Conservation (phyloP, 805 yeast genomes). For the Cyberlindnera meyerae region DNA sequence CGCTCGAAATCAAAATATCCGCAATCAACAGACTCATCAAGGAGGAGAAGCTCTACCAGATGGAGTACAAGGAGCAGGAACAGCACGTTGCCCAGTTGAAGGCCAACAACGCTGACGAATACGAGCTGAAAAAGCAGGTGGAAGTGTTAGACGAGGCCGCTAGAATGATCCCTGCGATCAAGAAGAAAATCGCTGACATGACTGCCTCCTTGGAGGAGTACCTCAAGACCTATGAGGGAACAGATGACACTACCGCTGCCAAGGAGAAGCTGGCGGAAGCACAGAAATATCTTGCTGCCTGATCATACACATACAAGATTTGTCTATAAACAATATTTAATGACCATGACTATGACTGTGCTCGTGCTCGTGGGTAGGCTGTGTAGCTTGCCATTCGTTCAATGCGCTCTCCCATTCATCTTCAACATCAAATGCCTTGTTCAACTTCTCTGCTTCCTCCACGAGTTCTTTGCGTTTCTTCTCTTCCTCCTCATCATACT, state of each 20-base stretch:
- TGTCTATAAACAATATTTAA: no score
- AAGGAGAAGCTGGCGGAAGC: conserved; percentile 25
- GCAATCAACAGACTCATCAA: conserved; percentile 66
- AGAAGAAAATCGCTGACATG: conserved; percentile 37
- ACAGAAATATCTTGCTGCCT: conserved; percentile 18
- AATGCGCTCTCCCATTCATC: conserved; percentile 69
- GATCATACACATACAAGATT: background rate
- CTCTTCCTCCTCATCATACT: conserved; percentile 62
- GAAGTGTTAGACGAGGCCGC: conserved; percentile 53
- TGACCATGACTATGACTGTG: background rate
- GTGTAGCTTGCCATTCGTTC: conserved; percentile 50
- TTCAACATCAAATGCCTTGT: conserved; percentile 48
- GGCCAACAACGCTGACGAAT: conserved; percentile 48
- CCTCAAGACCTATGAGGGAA: conserved; percentile 33
- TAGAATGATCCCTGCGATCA: conserved; percentile 45
- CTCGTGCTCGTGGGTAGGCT: conserved; percentile 16
- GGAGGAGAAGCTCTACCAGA: conserved; percentile 57
- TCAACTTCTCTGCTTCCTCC: conserved; percentile 36
- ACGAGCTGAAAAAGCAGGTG: conserved; percentile 54
- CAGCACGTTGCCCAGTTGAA: conserved; percentile 43
- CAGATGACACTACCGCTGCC: conserved; percentile 29
- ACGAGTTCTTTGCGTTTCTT: conserved; percentile 39
- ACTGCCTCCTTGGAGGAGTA: conserved; percentile 35
- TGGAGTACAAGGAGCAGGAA: conserved; percentile 54
- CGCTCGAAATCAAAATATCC: conserved; percentile 61